A percentile compares a stretch with the other conserved stretches of the same genome.
Conservation (phyloP, 2,329 filamentous ascomycete species). For the Aspergillus oerlinghausenensis region DNA sequence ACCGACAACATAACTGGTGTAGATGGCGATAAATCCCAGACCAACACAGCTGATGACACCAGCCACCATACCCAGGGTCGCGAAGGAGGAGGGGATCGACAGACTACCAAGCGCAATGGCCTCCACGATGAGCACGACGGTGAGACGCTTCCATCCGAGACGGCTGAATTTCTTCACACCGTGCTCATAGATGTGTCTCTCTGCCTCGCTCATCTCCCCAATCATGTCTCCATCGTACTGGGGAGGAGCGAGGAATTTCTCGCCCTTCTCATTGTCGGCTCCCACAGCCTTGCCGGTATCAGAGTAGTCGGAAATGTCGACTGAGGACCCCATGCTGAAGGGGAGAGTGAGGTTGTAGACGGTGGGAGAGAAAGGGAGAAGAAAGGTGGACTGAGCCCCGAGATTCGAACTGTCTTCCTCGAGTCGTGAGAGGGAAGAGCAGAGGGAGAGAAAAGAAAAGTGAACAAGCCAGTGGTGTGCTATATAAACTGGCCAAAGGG, state of each 20-base stretch:
- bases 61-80: constrained; percentile 44
- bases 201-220: constrained; percentile 18
- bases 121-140: constrained; percentile 48
- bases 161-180: constrained; percentile 20
- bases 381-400: neutral
- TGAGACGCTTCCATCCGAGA: constrained; percentile 49
- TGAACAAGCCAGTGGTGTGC: too few relatives aligned
- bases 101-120: constrained; percentile 47
- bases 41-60: constrained; percentile 43
- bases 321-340: neutral
- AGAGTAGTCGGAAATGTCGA: constrained; percentile 10
- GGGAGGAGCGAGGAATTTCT: constrained; percentile 5
- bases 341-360: constrained; percentile 3
- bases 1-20: constrained; percentile 40
- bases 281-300: constrained; percentile 10
- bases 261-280: constrained; percentile 4
- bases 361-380: neutral
- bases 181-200: constrained; percentile 17
- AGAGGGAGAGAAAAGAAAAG: neutral
- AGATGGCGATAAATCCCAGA: constrained; percentile 37
- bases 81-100: constrained; percentile 44
- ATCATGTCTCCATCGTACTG: constrained; percentile 16
- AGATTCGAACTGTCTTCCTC: neutral
- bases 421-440: neutral
- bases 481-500: neutral